phyloP scores from a whole-genome alignment of 2,329 filamentous ascomycete species.

The Chaetomium globosum region DNA sequence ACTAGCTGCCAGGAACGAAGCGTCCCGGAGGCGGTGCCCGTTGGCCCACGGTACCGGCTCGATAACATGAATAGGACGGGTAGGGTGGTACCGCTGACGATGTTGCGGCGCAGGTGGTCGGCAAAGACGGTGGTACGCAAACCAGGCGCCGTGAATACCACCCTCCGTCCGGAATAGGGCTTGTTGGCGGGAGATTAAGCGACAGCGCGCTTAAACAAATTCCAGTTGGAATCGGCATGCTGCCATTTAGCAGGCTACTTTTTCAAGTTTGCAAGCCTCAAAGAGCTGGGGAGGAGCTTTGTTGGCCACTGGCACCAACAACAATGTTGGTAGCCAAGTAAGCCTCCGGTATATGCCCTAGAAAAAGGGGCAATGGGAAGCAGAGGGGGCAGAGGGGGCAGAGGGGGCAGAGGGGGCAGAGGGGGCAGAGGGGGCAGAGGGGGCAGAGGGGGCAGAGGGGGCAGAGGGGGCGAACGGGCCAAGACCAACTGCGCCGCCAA shows the following conservation, averaged over 20 bases:
- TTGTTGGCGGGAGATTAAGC: constrained; percentile 26
- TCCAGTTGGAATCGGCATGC: constrained; percentile 7
- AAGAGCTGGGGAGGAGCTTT: neutral
- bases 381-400: constrained; percentile 1
- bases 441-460: neutral
- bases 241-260: neutral
- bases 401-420: constrained; percentile 1
- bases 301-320: neutral
- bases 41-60: constrained; percentile 20
- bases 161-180: constrained; percentile 2
- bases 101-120: constrained; percentile 23
- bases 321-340: neutral
- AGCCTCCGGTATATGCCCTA: constrained; percentile 1
- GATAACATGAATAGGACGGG: constrained; percentile 26
- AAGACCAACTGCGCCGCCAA: constrained; percentile 14
- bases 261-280: constrained; percentile 7
- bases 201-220: constrained; percentile 20
- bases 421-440: constrained; percentile 7
- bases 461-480: constrained; percentile 4
- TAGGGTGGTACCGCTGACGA: constrained; percentile 27
- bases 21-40: constrained; percentile 23
- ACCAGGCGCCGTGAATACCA: constrained; percentile 6
- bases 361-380: neutral
- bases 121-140: constrained; percentile 8
- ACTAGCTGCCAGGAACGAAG: constrained; percentile 19